phyloP scores from a whole-genome alignment of 305 asterid genomes.

The Solanum hybrid region DNA sequence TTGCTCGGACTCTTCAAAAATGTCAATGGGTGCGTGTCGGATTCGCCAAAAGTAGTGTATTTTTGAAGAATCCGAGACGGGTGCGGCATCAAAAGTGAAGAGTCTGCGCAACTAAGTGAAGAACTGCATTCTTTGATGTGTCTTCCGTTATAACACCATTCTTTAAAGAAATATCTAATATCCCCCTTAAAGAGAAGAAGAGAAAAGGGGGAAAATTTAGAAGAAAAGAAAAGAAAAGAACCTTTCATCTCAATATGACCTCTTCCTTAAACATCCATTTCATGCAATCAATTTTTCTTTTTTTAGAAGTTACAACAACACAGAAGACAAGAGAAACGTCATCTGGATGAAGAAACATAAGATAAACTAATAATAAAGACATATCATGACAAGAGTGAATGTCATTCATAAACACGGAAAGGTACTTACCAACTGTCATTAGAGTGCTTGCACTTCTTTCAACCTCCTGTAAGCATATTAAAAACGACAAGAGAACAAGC shows the following conservation, averaged over 20 bases:
- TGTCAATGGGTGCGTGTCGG: too few relatives aligned
- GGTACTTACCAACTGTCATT: conserved; percentile 72
- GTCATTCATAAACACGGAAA: conserved; percentile 2
- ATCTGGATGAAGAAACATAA: background rate
- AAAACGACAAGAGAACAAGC: conserved; percentile 3
- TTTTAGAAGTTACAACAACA: background rate
- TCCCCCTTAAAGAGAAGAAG: background rate
- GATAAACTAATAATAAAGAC: background rate
- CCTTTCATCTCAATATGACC: background rate
- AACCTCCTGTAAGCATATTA: conserved; percentile 51
- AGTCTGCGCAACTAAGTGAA: too few relatives aligned
- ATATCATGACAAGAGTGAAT: background rate
- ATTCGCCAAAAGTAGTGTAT: too few relatives aligned
- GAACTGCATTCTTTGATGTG: background rate
- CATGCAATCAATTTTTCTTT: background rate
- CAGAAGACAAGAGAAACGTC: background rate
- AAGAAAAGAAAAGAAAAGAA: background rate
- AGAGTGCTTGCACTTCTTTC: conserved; percentile 84
- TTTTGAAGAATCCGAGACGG: too few relatives aligned
- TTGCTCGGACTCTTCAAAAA: too few relatives aligned
- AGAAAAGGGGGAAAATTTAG: background rate
- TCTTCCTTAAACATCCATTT: background rate
- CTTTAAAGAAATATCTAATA: background rate
- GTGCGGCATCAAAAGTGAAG: too few relatives aligned
- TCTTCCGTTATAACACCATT: background rate